Base-by-base conservation (phyloP, 1,139 yeast species). In the Hansenula sp. region DNA sequence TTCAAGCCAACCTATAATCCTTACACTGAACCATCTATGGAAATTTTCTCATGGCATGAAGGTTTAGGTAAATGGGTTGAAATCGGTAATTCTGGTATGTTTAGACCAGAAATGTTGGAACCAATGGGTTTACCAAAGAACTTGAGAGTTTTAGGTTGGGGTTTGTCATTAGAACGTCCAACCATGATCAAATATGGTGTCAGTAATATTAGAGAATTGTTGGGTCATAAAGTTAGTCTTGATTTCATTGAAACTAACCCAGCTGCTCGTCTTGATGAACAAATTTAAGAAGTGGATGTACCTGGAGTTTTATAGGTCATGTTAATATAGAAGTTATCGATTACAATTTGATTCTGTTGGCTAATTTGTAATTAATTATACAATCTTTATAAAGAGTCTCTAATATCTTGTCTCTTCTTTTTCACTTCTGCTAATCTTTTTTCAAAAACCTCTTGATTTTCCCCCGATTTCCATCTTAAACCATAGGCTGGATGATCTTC, bases 1-100 rank as follows among this genome's bases (percentile, higher is more conserved):
- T 94, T 93, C 80, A 94, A 94, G 74, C 96, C 99, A 52, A 96
- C 99, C 36, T 94, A 93, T 71, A 93, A 93, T 69, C 99, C 99
- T 46, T 94, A 94, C 77, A 94, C 99, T 50, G 99, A 94, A 70
- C 99, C 99, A 48, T 87, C 96, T 16, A 79, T 94, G 81, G 99
- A 94, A 72, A 93, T 94, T 57, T 94, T 85, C 68, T 94, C 98
- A 46, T 93, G 89, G 84, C 99, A 94, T 70, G 83, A 82, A 59
- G 97, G 96, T 40, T 77, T 94, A 59, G 84, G 78, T 60, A 93
- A 90, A 67, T 94, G 99, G 99, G 99, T 94, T 51, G 99, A 94
- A 74, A 91, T 94, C 62, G 99, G 99, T 67, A 94, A 94, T 75
- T 89, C 97, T 21, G 99, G 99, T 67, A 86, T 94, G 96, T 94